Base-by-base conservation (phyloP, 306 rosid genomes). In the Trifolium pratense region DNA sequence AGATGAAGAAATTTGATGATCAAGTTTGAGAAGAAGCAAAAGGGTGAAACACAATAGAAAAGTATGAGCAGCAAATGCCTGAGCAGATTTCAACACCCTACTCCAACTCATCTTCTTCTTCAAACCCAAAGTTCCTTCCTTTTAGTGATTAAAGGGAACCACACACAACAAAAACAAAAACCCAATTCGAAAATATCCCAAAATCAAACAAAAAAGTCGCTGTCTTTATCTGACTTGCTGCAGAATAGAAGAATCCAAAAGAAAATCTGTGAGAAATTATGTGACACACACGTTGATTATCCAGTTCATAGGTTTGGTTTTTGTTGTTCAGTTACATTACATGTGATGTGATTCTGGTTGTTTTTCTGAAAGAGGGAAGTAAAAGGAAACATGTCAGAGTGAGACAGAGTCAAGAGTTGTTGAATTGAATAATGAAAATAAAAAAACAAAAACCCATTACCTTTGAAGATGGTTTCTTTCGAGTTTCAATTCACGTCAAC, bases 21-120 rank as follows among this genome's bases (percentile, higher is more conserved):
- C 97, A 78, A 95, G 97, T 93, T 90, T 95, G 84, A 95, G 83
- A 76, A 95, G 89, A 58, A 95, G 97, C 70, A 95, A 72, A 6
- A 87, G 89, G 63, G 97, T 95, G 82, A 92, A 95, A 80, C 78
- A 86, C n/a, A 92, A 67, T 32, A 90, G 97, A 57, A 88, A 81
- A 74, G 76, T 77, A 78, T 95, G 99, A n/a, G 97, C 97, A 34
- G 86, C 83, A 13, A 92, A 73, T 45, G 96, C 91, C 76, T 91
- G 97, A 5, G 87, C 89, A 42, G 99, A 90, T 78, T 86, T 90
- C 92, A 95, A 90, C 7, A 95, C 97, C 73, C 96, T 92, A 64
- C 92, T 83, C 99, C 99, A 95, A 81, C 84, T 90, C 97, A 84
- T 91, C 49, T 43, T 43, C 49, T 43, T 43, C 49, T 43, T 43